Percentiles rank a stretch among this genome's conserved stretches.
phyloP scores from a whole-genome alignment of 2,329 filamentous ascomycete species.

The Parasarocladium wereldwijsianum region DNA sequence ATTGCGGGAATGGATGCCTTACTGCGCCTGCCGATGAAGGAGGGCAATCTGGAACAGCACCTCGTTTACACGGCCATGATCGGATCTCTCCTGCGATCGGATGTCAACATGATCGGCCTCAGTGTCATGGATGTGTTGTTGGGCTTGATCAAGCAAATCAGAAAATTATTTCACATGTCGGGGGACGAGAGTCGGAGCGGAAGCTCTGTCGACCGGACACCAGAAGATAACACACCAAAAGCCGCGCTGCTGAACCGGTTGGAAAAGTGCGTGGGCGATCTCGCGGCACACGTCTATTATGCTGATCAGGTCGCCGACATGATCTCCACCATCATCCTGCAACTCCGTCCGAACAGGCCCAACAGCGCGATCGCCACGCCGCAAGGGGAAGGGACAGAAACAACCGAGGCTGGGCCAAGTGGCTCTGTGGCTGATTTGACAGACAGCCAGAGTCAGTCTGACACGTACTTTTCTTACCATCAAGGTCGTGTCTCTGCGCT shows the following conservation, averaged over 20 bases:
- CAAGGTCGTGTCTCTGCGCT: slow-evolving; percentile 51
- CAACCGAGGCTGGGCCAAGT: slow-evolving; percentile 17
- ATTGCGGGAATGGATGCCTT: slow-evolving; percentile 69
- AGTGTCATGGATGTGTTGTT: slow-evolving; percentile 92
- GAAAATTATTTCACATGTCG: slow-evolving; percentile 56
- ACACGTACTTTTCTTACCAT: slow-evolving; percentile 37
- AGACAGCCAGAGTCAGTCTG: slow-evolving; percentile 29
- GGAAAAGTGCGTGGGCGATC: slow-evolving; percentile 72
- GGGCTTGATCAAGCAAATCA: slow-evolving; percentile 70
- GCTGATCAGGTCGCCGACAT: slow-evolving; percentile 93
- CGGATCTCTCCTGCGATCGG: slow-evolving; percentile 67
- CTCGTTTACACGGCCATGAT: slow-evolving; percentile 65
- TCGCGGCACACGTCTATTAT: slow-evolving; percentile 94
- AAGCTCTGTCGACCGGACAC: slow-evolving; percentile 15
- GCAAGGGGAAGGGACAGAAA: slow-evolving; percentile 29
- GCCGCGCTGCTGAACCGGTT: slow-evolving; percentile 49
- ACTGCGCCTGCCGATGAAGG: slow-evolving; percentile 49
- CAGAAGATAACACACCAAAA: slow-evolving; percentile 7
- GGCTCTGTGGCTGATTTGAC: slow-evolving; percentile 22
- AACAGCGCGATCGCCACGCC: slow-evolving; percentile 28
- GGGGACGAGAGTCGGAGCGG: slow-evolving; percentile 19
- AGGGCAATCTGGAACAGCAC: slow-evolving; percentile 60
- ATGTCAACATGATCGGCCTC: slow-evolving; percentile 85
- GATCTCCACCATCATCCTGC: slow-evolving; percentile 64
- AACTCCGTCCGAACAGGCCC: slow-evolving; percentile 52